These are phyloP conservation scores for Ploettnerulaceae sp. DNA, from an alignment of 2,329 filamentous ascomycete species.

Conservation along the genomic window DNA sequence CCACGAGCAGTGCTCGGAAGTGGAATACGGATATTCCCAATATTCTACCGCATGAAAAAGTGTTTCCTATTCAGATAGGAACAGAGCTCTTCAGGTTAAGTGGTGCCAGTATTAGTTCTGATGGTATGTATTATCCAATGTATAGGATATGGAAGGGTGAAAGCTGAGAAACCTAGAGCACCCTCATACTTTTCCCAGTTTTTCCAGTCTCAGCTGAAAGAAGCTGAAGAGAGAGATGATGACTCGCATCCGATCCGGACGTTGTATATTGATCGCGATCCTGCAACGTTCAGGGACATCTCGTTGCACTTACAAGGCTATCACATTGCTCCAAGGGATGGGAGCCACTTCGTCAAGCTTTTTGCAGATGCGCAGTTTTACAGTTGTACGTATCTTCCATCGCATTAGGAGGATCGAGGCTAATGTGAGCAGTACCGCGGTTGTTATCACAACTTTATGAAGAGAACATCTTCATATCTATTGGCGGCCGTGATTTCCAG, in stretches of 20 bases:
- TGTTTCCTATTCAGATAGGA: conserved; percentile 67
- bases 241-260: conserved; percentile 54
- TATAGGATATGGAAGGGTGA: neutral
- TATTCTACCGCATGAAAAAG: conserved; percentile 36
- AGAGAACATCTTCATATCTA: conserved; percentile 86
- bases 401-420: neutral
- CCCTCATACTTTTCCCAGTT: conserved; percentile 96
- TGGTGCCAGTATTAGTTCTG: conserved; percentile 65
- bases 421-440: conserved; percentile 61
- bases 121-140: conserved; percentile 50
- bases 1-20: conserved; percentile 12
- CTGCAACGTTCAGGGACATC: conserved; percentile 83
- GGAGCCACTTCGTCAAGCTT: conserved; percentile 81
- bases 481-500: conserved; percentile 81
- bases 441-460: conserved; percentile 88
- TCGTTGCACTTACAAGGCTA: conserved; percentile 89
- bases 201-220: conserved; percentile 75
- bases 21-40: conserved; percentile 34
- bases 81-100: conserved; percentile 64
- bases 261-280: conserved; percentile 92
- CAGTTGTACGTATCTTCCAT: conserved; percentile 51
- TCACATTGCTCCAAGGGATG: conserved; percentile 75
- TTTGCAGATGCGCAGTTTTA: conserved; percentile 97
- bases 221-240: conserved; percentile 49
- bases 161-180: conserved; percentile 58